phyloP scores from a whole-genome alignment of 2,329 filamentous ascomycete genomes.

The Geosmithia putterillii region DNA sequence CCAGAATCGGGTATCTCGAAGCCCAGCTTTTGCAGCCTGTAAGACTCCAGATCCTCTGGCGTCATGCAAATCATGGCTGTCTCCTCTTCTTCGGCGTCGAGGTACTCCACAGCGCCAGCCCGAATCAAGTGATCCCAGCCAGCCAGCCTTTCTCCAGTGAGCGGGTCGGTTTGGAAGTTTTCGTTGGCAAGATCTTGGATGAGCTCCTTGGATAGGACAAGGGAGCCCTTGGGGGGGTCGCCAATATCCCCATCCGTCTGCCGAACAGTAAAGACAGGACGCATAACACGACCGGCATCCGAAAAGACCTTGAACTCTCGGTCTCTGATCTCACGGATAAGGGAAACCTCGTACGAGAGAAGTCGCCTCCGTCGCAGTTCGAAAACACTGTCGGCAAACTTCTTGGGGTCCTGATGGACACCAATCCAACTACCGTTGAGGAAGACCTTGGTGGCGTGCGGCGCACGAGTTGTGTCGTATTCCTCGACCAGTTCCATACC shows the following conservation, averaged over 20 bases:
- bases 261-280: conserved; percentile 87
- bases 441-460: conserved; percentile 93
- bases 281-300: conserved; percentile 88
- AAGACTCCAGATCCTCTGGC: conserved; percentile 81
- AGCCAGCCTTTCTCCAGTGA: conserved; percentile 46
- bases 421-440: conserved; percentile 98
- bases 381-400: conserved; percentile 69
- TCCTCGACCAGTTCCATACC: conserved; percentile 97
- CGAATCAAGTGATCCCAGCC: conserved; percentile 83
- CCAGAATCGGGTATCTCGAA: conserved; percentile 36
- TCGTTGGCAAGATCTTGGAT: conserved; percentile 51
- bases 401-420: conserved; percentile 78
- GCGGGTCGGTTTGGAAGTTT: conserved; percentile 55
- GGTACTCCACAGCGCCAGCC: conserved; percentile 81
- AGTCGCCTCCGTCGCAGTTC: conserved; percentile 68
- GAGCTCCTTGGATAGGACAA: conserved; percentile 77
- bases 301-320: conserved; percentile 98
- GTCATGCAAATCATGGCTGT: conserved; percentile 99
- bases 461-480: conserved; percentile 74
- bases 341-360: conserved; percentile 83
- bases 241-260: conserved; percentile 66
- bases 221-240: conserved; percentile 46
- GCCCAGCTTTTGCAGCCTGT: conserved; percentile 47
- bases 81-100: conserved; percentile 97
- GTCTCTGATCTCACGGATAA: conserved; percentile 92